Conservation (phyloP, 495 filamentous ascomycete genomes). For the Penicillium simplicissimum region DNA sequence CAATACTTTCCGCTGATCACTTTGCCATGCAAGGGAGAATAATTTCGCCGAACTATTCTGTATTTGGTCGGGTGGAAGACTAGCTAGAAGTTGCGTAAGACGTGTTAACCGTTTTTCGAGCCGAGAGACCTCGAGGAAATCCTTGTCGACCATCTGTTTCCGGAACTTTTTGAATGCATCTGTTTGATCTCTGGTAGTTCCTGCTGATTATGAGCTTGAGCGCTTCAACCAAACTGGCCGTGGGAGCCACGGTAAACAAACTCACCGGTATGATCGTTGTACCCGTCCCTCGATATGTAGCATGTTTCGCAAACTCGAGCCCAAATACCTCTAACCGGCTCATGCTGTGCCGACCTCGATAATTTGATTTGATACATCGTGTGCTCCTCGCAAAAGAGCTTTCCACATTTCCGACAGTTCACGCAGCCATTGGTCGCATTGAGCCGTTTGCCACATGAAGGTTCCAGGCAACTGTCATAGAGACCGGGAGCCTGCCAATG, state of each 20-base stretch:
- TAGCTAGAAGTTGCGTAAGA: slow-evolving; percentile 79
- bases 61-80: slow-evolving; percentile 62
- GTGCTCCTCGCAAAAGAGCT: slow-evolving; percentile 94
- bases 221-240: background rate
- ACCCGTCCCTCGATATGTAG: slow-evolving; percentile 93
- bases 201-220: slow-evolving; percentile 33
- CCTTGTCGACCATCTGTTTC: slow-evolving; percentile 77
- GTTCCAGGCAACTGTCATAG: slow-evolving; percentile 84
- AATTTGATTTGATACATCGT: slow-evolving; percentile 99
- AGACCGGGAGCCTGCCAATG: slow-evolving; percentile 82
- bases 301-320: slow-evolving; percentile 96
- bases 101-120: slow-evolving; percentile 91
- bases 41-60: slow-evolving; percentile 47
- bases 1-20: slow-evolving; percentile 68
- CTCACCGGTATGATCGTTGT: slow-evolving; percentile 80
- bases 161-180: slow-evolving; percentile 65
- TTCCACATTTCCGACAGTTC: slow-evolving; percentile 90
- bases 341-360: slow-evolving; percentile 83
- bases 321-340: slow-evolving; percentile 91
- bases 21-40: slow-evolving; percentile 62
- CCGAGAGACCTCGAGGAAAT: slow-evolving; percentile 79
- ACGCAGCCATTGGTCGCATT: slow-evolving; percentile 78
- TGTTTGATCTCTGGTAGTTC: slow-evolving; percentile 67
- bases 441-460: slow-evolving; percentile 75
- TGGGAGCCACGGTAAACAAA: background rate